phyloP scores from a whole-genome alignment of 495 filamentous ascomycete genomes.

The Aspergillus incahuasiensis region DNA sequence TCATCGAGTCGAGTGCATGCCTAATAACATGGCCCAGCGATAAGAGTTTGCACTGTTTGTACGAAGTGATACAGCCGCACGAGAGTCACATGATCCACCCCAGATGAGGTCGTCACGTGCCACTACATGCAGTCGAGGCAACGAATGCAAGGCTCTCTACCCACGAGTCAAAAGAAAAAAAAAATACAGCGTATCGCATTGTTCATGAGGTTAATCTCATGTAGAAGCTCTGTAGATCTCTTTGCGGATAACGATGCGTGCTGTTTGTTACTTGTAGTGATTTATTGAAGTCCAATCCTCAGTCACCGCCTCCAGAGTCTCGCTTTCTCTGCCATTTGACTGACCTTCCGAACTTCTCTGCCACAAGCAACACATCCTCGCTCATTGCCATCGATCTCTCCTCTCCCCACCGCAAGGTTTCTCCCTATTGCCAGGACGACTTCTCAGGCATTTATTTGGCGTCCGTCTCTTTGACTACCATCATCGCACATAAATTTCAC shows the following conservation, averaged over 20 bases:
- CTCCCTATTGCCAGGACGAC: slow-evolving; percentile 1
- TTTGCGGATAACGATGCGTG: not conserved
- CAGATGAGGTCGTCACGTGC: not conserved
- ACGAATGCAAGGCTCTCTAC: not conserved
- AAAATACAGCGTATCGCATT: not conserved
- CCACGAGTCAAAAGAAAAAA: not conserved
- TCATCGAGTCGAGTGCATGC: not conserved
- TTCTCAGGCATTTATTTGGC: slow-evolving; percentile 5
- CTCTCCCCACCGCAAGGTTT: slow-evolving; percentile 15
- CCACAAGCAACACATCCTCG: slow-evolving; percentile 27
- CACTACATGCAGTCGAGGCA: not conserved
- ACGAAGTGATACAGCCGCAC: not conserved
- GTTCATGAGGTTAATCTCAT: not conserved
- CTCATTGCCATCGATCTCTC: slow-evolving; percentile 16
- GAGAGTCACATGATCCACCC: not conserved
- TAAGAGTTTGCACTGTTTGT: not conserved
- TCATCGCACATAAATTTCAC: slow-evolving; percentile 38
- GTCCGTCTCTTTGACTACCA: slow-evolving; percentile 16
- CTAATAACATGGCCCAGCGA: not conserved
- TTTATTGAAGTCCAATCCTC: slow-evolving; percentile 8
- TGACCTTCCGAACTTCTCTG: slow-evolving; percentile 24
- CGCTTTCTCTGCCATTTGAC: slow-evolving; percentile 20
- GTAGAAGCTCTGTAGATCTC: not conserved
- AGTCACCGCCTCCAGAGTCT: slow-evolving; percentile 21
- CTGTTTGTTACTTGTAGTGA: not conserved